Percentiles rank a stretch among this genome's conserved stretches.
phyloP scores from a whole-genome alignment of 1,139 yeast species.

The Geotrichum klebahnii region DNA sequence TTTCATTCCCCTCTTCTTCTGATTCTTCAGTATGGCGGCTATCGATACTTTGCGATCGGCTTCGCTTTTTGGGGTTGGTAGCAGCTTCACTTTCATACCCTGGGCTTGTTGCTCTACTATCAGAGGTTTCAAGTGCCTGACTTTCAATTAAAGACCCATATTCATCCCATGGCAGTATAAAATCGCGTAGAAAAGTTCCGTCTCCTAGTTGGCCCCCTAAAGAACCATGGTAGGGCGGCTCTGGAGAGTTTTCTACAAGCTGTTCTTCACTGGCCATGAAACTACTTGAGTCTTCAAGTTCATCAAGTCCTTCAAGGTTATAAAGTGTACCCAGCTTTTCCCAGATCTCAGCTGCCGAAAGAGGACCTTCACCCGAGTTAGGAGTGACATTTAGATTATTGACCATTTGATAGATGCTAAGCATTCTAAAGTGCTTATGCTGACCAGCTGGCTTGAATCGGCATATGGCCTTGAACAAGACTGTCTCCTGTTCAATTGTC shows the following conservation, averaged over 20 bases:
- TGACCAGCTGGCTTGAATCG: slow-evolving; percentile 58
- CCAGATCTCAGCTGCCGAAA: slow-evolving; percentile 55
- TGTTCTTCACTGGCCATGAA: slow-evolving; percentile 20
- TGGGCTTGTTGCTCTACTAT: slow-evolving; percentile 21
- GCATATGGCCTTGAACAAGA: slow-evolving; percentile 60
- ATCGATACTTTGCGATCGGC: slow-evolving; percentile 12
- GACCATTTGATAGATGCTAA: slow-evolving; percentile 50
- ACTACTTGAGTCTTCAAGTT: slow-evolving; percentile 42
- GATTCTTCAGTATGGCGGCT: slow-evolving; percentile 12
- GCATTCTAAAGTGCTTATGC: slow-evolving; percentile 58
- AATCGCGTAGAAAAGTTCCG: slow-evolving; percentile 33
- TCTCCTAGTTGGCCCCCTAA: slow-evolving; percentile 20
- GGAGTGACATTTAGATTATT: slow-evolving; percentile 39
- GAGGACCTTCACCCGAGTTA: slow-evolving; percentile 32
- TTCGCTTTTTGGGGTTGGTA: slow-evolving; percentile 21
- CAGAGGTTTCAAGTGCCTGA: slow-evolving; percentile 37
- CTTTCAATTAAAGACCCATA: slow-evolving; percentile 44
- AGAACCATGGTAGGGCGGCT: slow-evolving; percentile 16
- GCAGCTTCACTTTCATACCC: slow-evolving; percentile 21
- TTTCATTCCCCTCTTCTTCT: slow-evolving; percentile 15
- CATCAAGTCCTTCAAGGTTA: slow-evolving; percentile 54
- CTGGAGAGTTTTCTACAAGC: slow-evolving; percentile 1
- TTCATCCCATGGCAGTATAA: slow-evolving; percentile 45
- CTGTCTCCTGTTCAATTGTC: slow-evolving; percentile 63
- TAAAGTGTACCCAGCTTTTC: slow-evolving; percentile 52